phyloP scores from a whole-genome alignment of 2,329 filamentous ascomycete species.

The Sarocladiaceae sp. region DNA sequence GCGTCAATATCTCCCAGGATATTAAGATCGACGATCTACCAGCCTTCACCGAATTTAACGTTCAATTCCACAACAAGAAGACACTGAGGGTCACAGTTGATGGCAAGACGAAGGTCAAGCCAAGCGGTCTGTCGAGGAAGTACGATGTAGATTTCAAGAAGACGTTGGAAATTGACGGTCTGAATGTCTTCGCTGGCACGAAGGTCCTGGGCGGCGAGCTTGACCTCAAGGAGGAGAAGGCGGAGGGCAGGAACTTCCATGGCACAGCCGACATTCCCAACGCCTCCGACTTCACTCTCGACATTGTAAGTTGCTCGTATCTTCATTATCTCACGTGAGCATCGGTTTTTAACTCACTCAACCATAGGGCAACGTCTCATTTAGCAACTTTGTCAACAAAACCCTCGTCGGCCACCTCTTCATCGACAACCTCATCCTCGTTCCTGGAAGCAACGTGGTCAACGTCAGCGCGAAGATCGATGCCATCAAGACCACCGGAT shows the following conservation, averaged over 20 bases:
- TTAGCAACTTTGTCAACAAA: slow-evolving; percentile 50
- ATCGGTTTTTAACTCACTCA: slow-evolving; percentile 4
- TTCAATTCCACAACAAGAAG: slow-evolving; percentile 44
- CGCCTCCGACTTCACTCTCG: slow-evolving; percentile 55
- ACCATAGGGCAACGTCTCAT: slow-evolving; percentile 53
- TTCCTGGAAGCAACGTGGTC: slow-evolving; percentile 52
- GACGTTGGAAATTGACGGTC: slow-evolving; percentile 41
- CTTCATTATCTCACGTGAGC: neutral
- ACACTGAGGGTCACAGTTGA: slow-evolving; percentile 43
- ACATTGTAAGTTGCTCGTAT: slow-evolving; percentile 43
- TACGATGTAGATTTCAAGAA: slow-evolving; percentile 51
- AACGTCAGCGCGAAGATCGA: slow-evolving; percentile 48
- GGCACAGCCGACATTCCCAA: slow-evolving; percentile 57
- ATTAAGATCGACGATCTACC: slow-evolving; percentile 38
- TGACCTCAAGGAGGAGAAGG: slow-evolving; percentile 21
- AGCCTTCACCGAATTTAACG: slow-evolving; percentile 50
- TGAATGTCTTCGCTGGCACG: slow-evolving; percentile 51
- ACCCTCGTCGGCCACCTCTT: slow-evolving; percentile 47
- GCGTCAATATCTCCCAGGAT: slow-evolving; percentile 45
- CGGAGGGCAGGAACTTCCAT: slow-evolving; percentile 52
- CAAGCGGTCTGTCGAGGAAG: slow-evolving; percentile 40
- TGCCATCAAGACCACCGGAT: slow-evolving; percentile 38
- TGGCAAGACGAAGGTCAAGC: slow-evolving; percentile 45
- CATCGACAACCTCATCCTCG: slow-evolving; percentile 52
- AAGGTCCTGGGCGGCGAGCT: slow-evolving; percentile 45